Conservation (phyloP, 2,329 filamentous ascomycete genomes). For the Aspergillus viridinutans region DNA sequence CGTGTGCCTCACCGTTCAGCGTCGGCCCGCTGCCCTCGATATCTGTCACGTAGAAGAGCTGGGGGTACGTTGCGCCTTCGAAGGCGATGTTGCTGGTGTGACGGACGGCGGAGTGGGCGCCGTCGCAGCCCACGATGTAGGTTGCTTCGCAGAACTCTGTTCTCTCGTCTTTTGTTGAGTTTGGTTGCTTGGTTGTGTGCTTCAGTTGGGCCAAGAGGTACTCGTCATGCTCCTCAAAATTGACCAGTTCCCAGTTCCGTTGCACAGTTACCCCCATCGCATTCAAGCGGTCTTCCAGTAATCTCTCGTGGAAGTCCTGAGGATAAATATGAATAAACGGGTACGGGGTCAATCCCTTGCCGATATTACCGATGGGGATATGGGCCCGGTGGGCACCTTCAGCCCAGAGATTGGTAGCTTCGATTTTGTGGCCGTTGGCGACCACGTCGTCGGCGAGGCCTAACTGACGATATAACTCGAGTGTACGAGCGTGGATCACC, state of each 20-base stretch:
- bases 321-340: slow-evolving; percentile 25
- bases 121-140: slow-evolving; percentile 53
- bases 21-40: slow-evolving; percentile 29
- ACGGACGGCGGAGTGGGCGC: slow-evolving; percentile 49
- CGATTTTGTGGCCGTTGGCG: slow-evolving; percentile 33
- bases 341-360: slow-evolving; percentile 25
- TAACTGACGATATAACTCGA: slow-evolving; percentile 50
- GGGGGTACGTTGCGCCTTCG: slow-evolving; percentile 41
- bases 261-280: slow-evolving; percentile 25
- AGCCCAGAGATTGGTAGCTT: slow-evolving; percentile 37
- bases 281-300: slow-evolving; percentile 26
- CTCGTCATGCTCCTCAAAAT: slow-evolving; percentile 20
- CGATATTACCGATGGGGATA: slow-evolving; percentile 22
- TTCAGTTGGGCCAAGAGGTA: slow-evolving; percentile 19
- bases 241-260: slow-evolving; percentile 21
- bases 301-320: slow-evolving; percentile 27
- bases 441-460: slow-evolving; percentile 36
- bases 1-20: slow-evolving; percentile 29
- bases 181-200: not conserved
- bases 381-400: slow-evolving; percentile 18
- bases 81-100: slow-evolving; percentile 37
- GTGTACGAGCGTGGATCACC: slow-evolving; percentile 46
- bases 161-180: slow-evolving; percentile 4
- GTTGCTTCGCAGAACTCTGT: slow-evolving; percentile 28
- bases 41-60: slow-evolving; percentile 46